Percentiles rank a stretch among this genome's conserved stretches.
These are phyloP conservation scores for Calycina herbarum DNA, from an alignment of 2,329 filamentous ascomycete genomes.

Conservation along the genomic window DNA sequence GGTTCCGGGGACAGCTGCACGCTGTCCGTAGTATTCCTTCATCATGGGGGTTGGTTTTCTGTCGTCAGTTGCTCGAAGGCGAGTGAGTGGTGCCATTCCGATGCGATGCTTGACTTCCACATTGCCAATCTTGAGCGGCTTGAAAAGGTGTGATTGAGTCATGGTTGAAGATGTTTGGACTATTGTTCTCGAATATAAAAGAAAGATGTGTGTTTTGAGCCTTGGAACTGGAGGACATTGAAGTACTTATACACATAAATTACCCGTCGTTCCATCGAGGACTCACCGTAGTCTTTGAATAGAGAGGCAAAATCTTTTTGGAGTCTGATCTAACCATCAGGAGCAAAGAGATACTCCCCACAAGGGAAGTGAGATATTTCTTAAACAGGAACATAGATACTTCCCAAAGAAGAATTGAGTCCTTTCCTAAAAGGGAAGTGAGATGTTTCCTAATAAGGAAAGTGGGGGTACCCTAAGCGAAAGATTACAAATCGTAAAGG, in stretches of 20 bases:
- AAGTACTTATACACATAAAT: no score
- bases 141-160: conserved; percentile 41
- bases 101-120: conserved; percentile 46
- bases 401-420: not conserved
- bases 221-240: no score
- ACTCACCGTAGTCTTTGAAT: no score
- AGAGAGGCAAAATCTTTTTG: no score
- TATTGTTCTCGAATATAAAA: no score
- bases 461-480: not conserved
- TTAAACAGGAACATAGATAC: not conserved
- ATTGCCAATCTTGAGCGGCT: conserved; percentile 45
- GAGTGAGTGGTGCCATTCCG: conserved; percentile 59
- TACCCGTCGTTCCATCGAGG: no score
- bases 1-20: conserved; percentile 50
- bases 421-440: not conserved
- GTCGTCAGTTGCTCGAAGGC: conserved; percentile 48
- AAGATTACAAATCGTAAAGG: not conserved
- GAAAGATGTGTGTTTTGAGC: no score
- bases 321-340: no score
- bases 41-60: conserved; percentile 48
- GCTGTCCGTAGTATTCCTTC: conserved; percentile 55
- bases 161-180: not conserved
- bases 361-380: not conserved
- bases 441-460: not conserved
- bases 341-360: no score